Evolutionary conservation across 345 rosid genomes (phyloP).

Genomic region (Melaleuca alternifolia): DNA sequence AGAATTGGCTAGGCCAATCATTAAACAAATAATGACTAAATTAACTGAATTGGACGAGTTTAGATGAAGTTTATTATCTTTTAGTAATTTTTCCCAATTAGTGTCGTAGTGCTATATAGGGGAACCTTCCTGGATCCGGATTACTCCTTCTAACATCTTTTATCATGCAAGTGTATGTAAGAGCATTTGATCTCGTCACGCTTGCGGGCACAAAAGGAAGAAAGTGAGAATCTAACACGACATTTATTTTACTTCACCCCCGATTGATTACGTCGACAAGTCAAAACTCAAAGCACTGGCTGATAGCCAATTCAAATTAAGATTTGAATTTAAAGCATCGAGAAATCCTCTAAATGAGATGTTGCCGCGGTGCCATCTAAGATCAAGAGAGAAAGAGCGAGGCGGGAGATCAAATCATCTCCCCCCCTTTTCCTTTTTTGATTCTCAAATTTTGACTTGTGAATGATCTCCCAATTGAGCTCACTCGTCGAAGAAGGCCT

Average conservation of each 20-base stretch:
- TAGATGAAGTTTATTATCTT: too few species aligned
- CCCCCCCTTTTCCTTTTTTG: neutral
- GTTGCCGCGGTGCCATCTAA: neutral
- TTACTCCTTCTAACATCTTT: neutral
- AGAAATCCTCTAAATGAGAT: neutral
- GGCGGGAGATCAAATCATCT: neutral
- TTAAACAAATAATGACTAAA: too few species aligned
- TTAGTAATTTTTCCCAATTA: neutral
- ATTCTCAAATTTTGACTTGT: neutral
- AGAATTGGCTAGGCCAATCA: neutral
- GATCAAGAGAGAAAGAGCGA: neutral
- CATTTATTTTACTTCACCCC: neutral
- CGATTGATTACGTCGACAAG: neutral
- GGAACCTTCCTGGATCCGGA: neutral
- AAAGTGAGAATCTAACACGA: neutral
- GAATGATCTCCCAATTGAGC: neutral
- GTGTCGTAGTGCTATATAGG: too few species aligned
- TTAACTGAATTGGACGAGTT: accelerated
- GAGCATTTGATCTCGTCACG: neutral
- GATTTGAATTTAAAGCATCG: neutral
- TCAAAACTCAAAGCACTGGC: neutral
- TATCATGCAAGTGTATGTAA: neutral
- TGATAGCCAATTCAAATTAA: neutral
- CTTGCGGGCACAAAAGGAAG: neutral
- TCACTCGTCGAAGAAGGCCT: neutral